Evolutionary conservation across 345 rosid genomes (phyloP).

Genomic region (Erucastrum elatum): DNA sequence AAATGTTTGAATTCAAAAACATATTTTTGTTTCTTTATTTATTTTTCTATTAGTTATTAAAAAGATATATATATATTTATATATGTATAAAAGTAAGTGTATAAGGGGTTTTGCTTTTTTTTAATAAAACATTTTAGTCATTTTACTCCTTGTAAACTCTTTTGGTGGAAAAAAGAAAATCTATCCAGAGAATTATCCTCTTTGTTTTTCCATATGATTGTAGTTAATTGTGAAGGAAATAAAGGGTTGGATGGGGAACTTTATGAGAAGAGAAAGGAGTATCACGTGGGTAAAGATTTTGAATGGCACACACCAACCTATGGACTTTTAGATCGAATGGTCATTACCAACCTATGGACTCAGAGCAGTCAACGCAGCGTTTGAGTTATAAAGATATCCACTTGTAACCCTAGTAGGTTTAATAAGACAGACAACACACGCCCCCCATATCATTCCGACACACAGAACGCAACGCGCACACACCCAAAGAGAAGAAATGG

Average conservation of each 20-base stretch:
- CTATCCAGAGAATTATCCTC: too few species aligned
- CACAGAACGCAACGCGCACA: background rate
- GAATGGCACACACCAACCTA: background rate
- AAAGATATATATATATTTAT: too few species aligned
- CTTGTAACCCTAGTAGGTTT: conserved; percentile 3
- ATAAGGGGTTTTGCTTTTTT: too few species aligned
- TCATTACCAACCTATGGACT: background rate
- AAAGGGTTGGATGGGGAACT: too few species aligned
- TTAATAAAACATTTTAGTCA: too few species aligned
- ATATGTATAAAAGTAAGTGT: too few species aligned
- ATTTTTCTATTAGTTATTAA: too few species aligned
- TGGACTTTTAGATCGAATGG: background rate
- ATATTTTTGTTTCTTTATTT: too few species aligned
- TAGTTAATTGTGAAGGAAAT: too few species aligned
- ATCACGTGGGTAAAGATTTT: background rate
- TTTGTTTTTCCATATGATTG: background rate
- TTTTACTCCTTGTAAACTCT: too few species aligned
- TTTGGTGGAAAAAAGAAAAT: too few species aligned
- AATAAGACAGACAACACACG: background rate
- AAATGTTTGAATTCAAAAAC: too few species aligned
- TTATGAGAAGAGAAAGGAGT: background rate
- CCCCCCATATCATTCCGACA: background rate
- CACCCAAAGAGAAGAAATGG: background rate
- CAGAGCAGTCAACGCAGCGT: background rate
- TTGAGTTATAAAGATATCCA: background rate